These are phyloP conservation scores for Prunus campanulata DNA, from an alignment of 306 rosid genomes.

Conservation along the genomic window DNA sequence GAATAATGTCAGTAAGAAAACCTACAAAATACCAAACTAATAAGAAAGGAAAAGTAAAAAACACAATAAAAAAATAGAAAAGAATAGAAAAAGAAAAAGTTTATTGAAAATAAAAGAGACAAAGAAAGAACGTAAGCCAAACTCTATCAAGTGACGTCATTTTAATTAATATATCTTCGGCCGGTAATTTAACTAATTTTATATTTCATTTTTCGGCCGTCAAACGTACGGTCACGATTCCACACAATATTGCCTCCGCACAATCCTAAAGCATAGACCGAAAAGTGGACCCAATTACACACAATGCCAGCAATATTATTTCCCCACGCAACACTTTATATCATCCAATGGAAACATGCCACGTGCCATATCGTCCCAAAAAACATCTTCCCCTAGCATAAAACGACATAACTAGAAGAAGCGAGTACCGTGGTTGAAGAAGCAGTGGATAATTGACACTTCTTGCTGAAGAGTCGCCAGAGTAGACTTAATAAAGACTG, in stretches of 20 bases:
- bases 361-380: neutral
- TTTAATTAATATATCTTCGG: neutral
- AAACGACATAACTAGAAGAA: neutral
- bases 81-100: neutral
- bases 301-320: too few species aligned
- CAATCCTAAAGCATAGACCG: slow-evolving; percentile 9
- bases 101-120: neutral
- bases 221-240: slow-evolving; percentile 45
- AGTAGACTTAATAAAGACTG: slow-evolving; percentile 36
- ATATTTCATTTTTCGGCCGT: neutral
- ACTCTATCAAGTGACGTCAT: neutral
- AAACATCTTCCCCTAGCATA: too few species aligned
- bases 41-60: neutral
- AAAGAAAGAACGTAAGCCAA: slow-evolving; percentile 3
- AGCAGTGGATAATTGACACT: slow-evolving; percentile 23
- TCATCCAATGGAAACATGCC: neutral
- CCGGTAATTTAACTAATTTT: neutral
- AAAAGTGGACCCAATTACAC: neutral
- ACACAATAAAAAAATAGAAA: neutral
- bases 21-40: too few species aligned
- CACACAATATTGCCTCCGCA: neutral
- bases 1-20: too few species aligned
- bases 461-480: slow-evolving; percentile 43
- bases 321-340: neutral
- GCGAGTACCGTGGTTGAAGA: slow-evolving; percentile 11